Evolutionary conservation across 306 rosid genomes (phyloP).

Genomic region (Glycine tomentella): DNA sequence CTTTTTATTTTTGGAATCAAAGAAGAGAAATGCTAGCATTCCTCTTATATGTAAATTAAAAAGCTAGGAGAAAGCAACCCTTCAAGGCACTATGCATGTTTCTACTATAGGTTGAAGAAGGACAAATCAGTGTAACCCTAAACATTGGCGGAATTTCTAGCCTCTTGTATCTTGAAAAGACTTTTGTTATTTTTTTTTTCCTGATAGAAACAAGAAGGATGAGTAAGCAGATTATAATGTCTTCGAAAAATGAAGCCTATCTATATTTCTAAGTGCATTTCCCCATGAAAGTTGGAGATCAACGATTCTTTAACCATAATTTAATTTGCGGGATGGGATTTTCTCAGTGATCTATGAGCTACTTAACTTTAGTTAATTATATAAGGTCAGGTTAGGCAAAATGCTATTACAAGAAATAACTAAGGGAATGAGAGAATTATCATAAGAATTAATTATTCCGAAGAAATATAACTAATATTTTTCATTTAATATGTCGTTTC

Average conservation of each 20-base stretch:
- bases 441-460: neutral
- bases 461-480: neutral
- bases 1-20: slow-evolving; percentile 14
- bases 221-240: slow-evolving; percentile 47
- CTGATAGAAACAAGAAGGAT: slow-evolving; percentile 44
- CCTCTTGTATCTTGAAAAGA: slow-evolving; percentile 23
- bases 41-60: neutral
- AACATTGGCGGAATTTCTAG: slow-evolving; percentile 48
- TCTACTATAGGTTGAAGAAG: slow-evolving; percentile 9
- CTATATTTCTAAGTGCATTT: slow-evolving; percentile 28
- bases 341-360: neutral
- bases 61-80: slow-evolving; percentile 39
- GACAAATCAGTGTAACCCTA: slow-evolving; percentile 36
- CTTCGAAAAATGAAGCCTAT: slow-evolving; percentile 39
- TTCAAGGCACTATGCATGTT: slow-evolving; percentile 35
- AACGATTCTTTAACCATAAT: slow-evolving; percentile 39
- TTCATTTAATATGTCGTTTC: neutral
- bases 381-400: slow-evolving; percentile 18
- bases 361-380: neutral
- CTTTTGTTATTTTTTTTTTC: slow-evolving; percentile 2
- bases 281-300: slow-evolving; percentile 55
- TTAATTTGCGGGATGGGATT: slow-evolving; percentile 33
- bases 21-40: slow-evolving; percentile 12
- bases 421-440: neutral
- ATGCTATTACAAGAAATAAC: neutral